Evolutionary conservation across 139 green algal species (phyloP), one percentile per base, ranked within the genome.

Genomic region (Choricystis sp.): DNA sequence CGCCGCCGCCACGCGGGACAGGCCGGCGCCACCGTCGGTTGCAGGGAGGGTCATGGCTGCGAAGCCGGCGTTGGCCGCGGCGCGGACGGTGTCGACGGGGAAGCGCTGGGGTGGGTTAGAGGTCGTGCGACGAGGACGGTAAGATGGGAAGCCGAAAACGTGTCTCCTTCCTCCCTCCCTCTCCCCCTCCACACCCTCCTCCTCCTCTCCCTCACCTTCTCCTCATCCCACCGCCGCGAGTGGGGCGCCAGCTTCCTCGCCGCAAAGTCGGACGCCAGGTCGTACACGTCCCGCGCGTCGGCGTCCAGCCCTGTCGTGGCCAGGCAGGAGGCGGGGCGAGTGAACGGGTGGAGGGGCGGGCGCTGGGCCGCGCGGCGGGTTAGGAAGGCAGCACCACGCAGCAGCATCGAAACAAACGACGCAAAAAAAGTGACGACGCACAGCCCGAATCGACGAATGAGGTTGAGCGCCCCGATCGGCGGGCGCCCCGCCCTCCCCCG

Each of bases 51-150:
- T 87, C 25, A 93, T 65, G 27, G 79, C 79, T 1, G 63, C 85
- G 67, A 93, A 93, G 20, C 85, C 85, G 29, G 90, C 75, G 24
- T 65, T 40, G 4, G 83, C 84, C 21, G 83, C 83, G 23, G 71
- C 52, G 3, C 57, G 52, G 19, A 89, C 49, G 24, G 67, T 64
- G 56, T 81, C 71, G 14, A 84, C 56, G 2, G 72, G 75, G 30
- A 82, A 83, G 48, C 69, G 59, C 52, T 76, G 19, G 57, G 57
- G 26, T 22, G n/a, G n/a, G 23, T 5, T 4, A 26, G 9, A 61
- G 23, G 20, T 16, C 9, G 3, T 29, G n/a, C 1, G 19, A 24
- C 3, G 26, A 1, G 2, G 57, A 25, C 4, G 5, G 26, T 19
- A 40, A 48, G 26, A 20, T 31, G 25, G 3, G 57, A 16, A 24